Conservation (phyloP, 208 protist genomes). For the Acanthamoeba triangularis region DNA sequence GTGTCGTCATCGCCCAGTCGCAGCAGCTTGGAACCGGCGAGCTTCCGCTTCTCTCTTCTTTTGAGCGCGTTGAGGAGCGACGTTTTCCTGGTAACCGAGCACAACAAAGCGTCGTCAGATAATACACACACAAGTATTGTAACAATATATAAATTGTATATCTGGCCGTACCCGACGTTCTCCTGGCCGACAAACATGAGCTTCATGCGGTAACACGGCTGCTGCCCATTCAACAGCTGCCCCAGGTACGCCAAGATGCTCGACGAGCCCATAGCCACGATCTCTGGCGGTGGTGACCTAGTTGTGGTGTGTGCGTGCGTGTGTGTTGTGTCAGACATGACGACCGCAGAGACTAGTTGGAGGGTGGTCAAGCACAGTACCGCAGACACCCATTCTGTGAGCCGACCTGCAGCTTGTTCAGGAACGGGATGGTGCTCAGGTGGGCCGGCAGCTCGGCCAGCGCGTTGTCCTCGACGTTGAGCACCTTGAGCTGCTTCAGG, state of each 20-base stretch:
- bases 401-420: background rate
- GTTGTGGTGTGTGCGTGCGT: background rate
- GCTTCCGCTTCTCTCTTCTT: background rate
- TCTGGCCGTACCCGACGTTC: conserved; percentile 45
- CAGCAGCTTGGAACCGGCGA: background rate
- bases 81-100: too few species aligned
- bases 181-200: conserved; percentile 58
- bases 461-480: conserved; percentile 29
- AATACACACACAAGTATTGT: background rate
- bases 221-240: conserved; percentile 17
- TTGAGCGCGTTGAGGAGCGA: background rate
- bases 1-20: background rate
- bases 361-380: background rate
- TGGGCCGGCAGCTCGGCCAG: background rate
- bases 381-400: conserved; percentile 25
- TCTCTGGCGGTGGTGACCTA: background rate
- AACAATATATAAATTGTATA: too few species aligned
- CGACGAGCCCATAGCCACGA: background rate
- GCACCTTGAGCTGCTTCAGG: background rate
- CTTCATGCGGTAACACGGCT: conserved; percentile 53
- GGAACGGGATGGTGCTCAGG: background rate
- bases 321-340: background rate
- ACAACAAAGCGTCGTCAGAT: too few species aligned
- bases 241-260: background rate
- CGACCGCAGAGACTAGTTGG: background rate